Percentiles rank a stretch among this genome's conserved stretches.
These are phyloP conservation scores for Piper longum DNA, from an alignment of 164 flowering plant genomes.

Conservation along the genomic window DNA sequence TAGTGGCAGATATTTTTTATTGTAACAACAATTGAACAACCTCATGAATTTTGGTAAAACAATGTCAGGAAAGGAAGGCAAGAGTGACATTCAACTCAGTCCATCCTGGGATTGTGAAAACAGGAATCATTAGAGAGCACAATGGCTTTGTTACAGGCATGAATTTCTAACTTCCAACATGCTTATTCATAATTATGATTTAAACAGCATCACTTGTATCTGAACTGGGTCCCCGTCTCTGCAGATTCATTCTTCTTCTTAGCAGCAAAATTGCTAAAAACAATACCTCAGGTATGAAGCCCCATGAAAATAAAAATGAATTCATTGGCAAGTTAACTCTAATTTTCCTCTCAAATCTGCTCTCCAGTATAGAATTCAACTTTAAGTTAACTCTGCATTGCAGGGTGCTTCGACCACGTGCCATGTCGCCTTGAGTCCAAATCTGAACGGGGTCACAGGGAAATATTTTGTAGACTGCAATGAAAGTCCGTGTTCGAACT, in stretches of 20 bases:
- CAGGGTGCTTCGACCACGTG: constrained; percentile 89
- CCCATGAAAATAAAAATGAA: too few species aligned
- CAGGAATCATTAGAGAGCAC: constrained; percentile 81
- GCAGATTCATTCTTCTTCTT: constrained; percentile 82
- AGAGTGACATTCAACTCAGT: constrained; percentile 81
- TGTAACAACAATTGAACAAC: background rate
- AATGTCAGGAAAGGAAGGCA: constrained; percentile 59
- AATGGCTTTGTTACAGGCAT: constrained; percentile 72
- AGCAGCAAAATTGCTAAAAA: constrained; percentile 74
- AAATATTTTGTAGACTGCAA: constrained; percentile 65
- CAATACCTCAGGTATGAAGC: constrained; percentile 56
- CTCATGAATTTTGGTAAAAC: background rate
- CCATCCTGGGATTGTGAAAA: constrained; percentile 94
- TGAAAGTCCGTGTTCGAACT: constrained; percentile 49
- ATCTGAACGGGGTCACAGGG: constrained; percentile 56
- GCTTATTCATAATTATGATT: background rate
- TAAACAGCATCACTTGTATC: background rate
- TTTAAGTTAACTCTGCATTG: background rate
- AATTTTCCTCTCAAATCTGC: background rate
- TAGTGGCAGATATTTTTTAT: too few species aligned
- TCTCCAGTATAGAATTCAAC: too few species aligned
- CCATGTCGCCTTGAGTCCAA: constrained; percentile 58
- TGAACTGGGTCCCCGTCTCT: background rate
- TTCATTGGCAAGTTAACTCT: background rate
- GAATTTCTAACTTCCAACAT: background rate